These are phyloP conservation scores for Mucor plumbeus DNA, from an alignment of 371 early-diverging fungal species.

Conservation along the genomic window DNA sequence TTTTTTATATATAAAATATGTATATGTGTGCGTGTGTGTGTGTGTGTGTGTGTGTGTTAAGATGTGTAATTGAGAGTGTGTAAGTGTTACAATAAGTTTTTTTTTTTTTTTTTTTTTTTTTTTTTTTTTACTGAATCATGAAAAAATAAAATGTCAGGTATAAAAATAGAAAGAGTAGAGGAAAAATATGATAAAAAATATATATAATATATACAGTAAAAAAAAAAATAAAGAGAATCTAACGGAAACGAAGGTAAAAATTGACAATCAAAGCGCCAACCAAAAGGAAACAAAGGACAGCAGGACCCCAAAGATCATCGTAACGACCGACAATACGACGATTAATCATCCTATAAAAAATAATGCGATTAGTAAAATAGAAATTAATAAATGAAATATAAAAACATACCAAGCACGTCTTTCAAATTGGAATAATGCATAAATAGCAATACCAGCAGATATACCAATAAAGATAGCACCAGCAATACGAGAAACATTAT, in stretches of 20 bases:
- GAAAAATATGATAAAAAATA: neutral
- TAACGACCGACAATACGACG: constrained; percentile 68
- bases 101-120: neutral
- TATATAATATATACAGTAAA: constrained; percentile 2
- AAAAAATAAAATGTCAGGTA: neutral
- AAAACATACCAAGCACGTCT: constrained; percentile 74
- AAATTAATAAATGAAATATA: constrained; percentile 13
- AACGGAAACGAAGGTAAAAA: constrained; percentile 56
- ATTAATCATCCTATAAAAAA: constrained; percentile 62
- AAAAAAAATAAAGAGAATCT: constrained; percentile 11
- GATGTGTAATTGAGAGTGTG: too few relatives aligned
- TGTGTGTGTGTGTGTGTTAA: too few relatives aligned
- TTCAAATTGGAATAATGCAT: constrained; percentile 86
- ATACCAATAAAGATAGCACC: constrained; percentile 77
- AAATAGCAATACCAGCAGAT: constrained; percentile 41
- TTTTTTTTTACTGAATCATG: neutral
- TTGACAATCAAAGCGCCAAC: constrained; percentile 64
- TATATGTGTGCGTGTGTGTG: neutral
- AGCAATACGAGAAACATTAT: constrained; percentile 71
- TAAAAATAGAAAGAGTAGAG: neutral
- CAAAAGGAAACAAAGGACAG: constrained; percentile 85
- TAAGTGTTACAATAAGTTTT: too few relatives aligned
- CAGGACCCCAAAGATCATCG: constrained; percentile 77
- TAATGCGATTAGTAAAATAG: neutral
- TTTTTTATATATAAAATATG: neutral